These are phyloP conservation scores for Globisporangium middletonii DNA, from an alignment of 352 stramenopile species.

Conservation along the genomic window DNA sequence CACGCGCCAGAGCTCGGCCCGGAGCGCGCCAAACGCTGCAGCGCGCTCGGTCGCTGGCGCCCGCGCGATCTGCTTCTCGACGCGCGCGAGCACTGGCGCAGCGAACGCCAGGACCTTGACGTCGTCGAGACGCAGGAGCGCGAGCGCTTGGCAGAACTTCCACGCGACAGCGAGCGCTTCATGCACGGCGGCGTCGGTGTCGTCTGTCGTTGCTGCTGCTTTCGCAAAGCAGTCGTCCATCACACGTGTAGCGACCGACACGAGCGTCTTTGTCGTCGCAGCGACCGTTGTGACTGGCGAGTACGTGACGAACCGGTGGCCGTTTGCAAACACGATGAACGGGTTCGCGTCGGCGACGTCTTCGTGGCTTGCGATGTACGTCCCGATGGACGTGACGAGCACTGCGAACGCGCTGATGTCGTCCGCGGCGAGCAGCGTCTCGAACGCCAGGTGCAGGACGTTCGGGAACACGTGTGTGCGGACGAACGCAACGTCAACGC, in stretches of 20 bases:
- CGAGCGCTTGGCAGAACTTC: slow-evolving; percentile 62
- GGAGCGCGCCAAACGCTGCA: slow-evolving; percentile 23
- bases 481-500: slow-evolving; percentile 50
- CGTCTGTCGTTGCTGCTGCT: neutral
- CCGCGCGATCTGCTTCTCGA: slow-evolving; percentile 21
- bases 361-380: slow-evolving; percentile 43
- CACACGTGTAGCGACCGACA: slow-evolving; percentile 24
- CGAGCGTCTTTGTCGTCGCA: slow-evolving; percentile 20
- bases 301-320: slow-evolving; percentile 29
- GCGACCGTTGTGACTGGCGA: slow-evolving; percentile 9
- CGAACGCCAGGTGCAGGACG: slow-evolving; percentile 43
- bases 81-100: slow-evolving; percentile 26
- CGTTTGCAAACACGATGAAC: slow-evolving; percentile 35
- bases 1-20: slow-evolving; percentile 67
- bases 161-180: slow-evolving; percentile 43
- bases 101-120: slow-evolving; percentile 38
- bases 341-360: slow-evolving; percentile 39
- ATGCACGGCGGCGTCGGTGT: neutral
- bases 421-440: slow-evolving; percentile 33
- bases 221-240: slow-evolving; percentile 14
- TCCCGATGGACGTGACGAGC: slow-evolving; percentile 46
- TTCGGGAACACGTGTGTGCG: slow-evolving; percentile 50
- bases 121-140: slow-evolving; percentile 36
- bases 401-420: slow-evolving; percentile 33
- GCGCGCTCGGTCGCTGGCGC: neutral